Conservation (phyloP, 1,284 basidiomycete genomes). For the Microbotryum silenes-acaulis region DNA sequence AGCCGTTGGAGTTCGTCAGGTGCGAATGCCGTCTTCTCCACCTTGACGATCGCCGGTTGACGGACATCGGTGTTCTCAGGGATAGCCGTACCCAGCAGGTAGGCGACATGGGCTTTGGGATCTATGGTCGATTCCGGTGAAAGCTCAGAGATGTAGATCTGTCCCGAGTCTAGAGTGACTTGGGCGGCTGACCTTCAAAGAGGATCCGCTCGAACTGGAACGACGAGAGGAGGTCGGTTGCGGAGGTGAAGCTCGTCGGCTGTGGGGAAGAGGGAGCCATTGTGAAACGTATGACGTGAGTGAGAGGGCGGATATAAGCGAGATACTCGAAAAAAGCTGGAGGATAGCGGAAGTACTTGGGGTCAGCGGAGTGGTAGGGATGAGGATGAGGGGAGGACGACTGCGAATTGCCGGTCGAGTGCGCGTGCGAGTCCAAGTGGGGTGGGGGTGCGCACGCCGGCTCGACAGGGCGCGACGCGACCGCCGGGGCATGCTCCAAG, state of each 20-base stretch:
- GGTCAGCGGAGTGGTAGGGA: too few species aligned
- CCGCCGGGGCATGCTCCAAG: too few species aligned
- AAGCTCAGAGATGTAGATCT: too few species aligned
- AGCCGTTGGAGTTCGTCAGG: constrained; percentile 33
- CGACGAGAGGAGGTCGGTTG: constrained; percentile 33
- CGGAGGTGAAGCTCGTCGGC: constrained; percentile 10
- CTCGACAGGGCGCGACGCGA: too few species aligned
- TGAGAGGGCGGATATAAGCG: too few species aligned
- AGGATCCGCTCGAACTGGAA: constrained; percentile 53
- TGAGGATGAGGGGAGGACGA: too few species aligned
- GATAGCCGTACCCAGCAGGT: constrained; percentile 46
- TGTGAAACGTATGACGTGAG: background rate
- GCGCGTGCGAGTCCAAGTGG: too few species aligned
- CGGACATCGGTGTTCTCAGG: constrained; percentile 36
- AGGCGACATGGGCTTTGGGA: constrained; percentile 48
- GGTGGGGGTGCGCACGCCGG: too few species aligned
- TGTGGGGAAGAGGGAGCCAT: constrained; percentile 4
- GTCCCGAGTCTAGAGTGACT: background rate
- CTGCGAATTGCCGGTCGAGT: too few species aligned
- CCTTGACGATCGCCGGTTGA: constrained; percentile 51
- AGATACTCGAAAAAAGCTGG: too few species aligned
- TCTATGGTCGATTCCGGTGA: constrained; percentile 42
- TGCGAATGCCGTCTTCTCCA: constrained; percentile 54
- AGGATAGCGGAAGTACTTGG: too few species aligned
- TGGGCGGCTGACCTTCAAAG: constrained; percentile 48